A percentile compares a stretch with the other conserved stretches of the same genome.
Evolutionary conservation across 2,329 filamentous ascomycete genomes (phyloP).

Genomic region (Cladosporium sp.): DNA sequence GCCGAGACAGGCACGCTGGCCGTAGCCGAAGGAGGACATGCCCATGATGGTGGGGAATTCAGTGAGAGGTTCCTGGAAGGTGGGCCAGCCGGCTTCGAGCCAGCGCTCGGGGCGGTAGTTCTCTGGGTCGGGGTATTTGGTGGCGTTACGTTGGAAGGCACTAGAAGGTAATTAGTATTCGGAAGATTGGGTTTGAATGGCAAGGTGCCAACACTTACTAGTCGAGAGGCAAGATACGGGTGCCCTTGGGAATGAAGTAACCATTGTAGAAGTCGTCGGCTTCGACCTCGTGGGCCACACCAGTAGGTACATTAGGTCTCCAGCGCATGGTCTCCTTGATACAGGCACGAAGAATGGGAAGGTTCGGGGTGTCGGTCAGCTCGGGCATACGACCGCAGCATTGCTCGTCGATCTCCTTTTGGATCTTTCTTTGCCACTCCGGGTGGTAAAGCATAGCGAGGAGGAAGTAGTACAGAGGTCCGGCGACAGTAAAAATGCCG

Average conservation of each 20-base stretch:
- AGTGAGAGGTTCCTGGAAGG: conserved; percentile 64
- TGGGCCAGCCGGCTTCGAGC: conserved; percentile 63
- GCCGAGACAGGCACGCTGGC: conserved; percentile 62
- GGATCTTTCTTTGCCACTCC: conserved; percentile 48
- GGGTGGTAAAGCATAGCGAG: conserved; percentile 51
- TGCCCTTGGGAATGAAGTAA: conserved; percentile 54
- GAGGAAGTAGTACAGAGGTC: conserved; percentile 31
- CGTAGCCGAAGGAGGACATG: conserved; percentile 67
- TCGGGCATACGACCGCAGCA: conserved; percentile 46
- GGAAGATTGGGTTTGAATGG: neutral
- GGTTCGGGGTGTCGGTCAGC: conserved; percentile 39
- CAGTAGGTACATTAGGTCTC: conserved; percentile 56
- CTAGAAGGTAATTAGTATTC: conserved; percentile 32
- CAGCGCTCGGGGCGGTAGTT: conserved; percentile 63
- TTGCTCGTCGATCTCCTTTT: conserved; percentile 48
- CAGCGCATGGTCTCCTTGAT: conserved; percentile 41
- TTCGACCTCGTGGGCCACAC: conserved; percentile 54
- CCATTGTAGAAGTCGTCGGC: conserved; percentile 56
- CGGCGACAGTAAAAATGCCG: conserved; percentile 39
- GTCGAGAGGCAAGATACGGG: conserved; percentile 55
- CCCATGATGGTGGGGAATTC: conserved; percentile 63
- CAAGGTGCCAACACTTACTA: conserved; percentile 40
- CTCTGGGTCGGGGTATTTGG: conserved; percentile 64
- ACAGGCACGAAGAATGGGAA: conserved; percentile 36
- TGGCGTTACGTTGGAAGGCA: conserved; percentile 59